These are phyloP conservation scores for Colletotrichum brevisporum DNA, from an alignment of 2,329 filamentous ascomycete genomes.

Conservation along the genomic window DNA sequence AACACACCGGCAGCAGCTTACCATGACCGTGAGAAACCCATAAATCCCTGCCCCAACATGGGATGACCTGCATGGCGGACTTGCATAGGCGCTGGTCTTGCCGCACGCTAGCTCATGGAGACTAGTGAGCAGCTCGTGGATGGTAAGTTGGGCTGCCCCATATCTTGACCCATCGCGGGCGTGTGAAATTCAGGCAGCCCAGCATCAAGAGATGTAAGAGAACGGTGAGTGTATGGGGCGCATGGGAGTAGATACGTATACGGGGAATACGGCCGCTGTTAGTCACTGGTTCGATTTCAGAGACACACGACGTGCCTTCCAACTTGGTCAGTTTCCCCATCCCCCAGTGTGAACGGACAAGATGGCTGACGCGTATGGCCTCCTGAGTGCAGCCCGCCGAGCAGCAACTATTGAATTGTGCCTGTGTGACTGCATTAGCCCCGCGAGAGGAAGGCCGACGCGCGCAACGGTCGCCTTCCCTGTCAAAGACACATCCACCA, in stretches of 20 bases:
- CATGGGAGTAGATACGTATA: slow-evolving; percentile 7
- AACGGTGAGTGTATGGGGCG: slow-evolving; percentile 1
- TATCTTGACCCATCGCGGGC: slow-evolving; percentile 3
- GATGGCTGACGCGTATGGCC: slow-evolving; percentile 23
- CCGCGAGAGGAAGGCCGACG: slow-evolving; percentile 10
- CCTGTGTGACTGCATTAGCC: slow-evolving; percentile 30
- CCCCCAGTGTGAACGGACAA: background rate
- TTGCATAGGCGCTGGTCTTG: slow-evolving; percentile 11
- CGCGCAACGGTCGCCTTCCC: background rate
- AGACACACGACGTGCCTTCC: background rate
- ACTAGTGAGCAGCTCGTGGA: background rate
- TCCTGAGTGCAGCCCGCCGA: slow-evolving; percentile 11
- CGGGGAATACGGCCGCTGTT: slow-evolving; percentile 6
- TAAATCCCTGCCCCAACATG: slow-evolving; percentile 11
- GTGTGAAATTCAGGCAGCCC: slow-evolving; percentile 29
- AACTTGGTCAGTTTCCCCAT: slow-evolving; percentile 9
- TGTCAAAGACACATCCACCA: background rate
- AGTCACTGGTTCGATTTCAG: slow-evolving; percentile 16
- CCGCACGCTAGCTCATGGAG: slow-evolving; percentile 7
- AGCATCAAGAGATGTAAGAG: slow-evolving; percentile 5
- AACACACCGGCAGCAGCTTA: background rate
- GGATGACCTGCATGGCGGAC: slow-evolving; percentile 14
- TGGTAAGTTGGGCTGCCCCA: background rate
- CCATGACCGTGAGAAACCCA: background rate
- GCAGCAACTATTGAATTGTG: slow-evolving; percentile 31